phyloP scores from a whole-genome alignment of 2,329 filamentous ascomycete genomes.

The Polychaeton citri region DNA sequence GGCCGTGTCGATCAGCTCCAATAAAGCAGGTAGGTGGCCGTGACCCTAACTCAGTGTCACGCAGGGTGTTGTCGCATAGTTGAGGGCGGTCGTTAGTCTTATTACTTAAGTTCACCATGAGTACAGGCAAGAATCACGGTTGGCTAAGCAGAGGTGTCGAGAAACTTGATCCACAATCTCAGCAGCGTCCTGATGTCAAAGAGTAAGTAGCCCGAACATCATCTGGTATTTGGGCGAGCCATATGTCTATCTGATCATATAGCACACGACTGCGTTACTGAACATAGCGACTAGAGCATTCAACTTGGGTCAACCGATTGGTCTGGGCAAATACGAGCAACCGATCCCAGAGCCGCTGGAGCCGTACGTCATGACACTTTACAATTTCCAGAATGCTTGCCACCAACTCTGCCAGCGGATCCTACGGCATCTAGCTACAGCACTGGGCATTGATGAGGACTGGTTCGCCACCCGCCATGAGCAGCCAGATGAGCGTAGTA shows the following conservation, averaged over 20 bases:
- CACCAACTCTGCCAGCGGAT: slow-evolving; percentile 59
- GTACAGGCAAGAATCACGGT: slow-evolving; percentile 55
- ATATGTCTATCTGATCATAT: too few species aligned
- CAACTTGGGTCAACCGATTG: slow-evolving; percentile 70
- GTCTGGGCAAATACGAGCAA: slow-evolving; percentile 55
- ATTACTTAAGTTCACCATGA: too few species aligned
- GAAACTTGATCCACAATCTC: slow-evolving; percentile 70
- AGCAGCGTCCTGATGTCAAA: slow-evolving; percentile 65
- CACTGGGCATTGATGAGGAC: slow-evolving; percentile 42
- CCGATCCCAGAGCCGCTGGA: slow-evolving; percentile 56
- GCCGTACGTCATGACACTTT: slow-evolving; percentile 46
- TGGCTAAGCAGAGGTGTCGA: slow-evolving; percentile 85
- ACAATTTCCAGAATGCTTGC: slow-evolving; percentile 56
- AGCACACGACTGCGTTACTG: too few species aligned
- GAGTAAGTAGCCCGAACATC: too few species aligned
- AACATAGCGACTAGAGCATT: slow-evolving; percentile 67
- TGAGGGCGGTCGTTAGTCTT: too few species aligned
- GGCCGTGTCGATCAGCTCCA: slow-evolving; percentile 57
- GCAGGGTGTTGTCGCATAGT: too few species aligned
- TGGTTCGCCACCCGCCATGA: slow-evolving; percentile 54
- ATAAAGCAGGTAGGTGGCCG: slow-evolving; percentile 22
- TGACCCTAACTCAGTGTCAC: too few species aligned
- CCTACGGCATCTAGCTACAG: slow-evolving; percentile 63
- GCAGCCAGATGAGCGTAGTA: slow-evolving; percentile 33
- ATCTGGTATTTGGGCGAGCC: too few species aligned